phyloP scores from a whole-genome alignment of 345 rosid genomes.

The Clausena lansium region DNA sequence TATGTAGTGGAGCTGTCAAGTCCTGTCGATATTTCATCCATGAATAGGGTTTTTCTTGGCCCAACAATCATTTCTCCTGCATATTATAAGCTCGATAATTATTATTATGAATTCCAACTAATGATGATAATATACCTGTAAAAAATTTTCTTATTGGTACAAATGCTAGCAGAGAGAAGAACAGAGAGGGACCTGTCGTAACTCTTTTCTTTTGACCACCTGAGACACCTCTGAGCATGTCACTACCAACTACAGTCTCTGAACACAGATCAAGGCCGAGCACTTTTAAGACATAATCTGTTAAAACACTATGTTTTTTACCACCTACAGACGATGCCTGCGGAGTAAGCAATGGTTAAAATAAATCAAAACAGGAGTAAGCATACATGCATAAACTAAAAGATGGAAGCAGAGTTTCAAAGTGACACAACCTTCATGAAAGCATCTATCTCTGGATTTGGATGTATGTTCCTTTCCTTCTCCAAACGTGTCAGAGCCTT shows the following conservation, averaged over 20 bases:
- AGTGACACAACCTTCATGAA: constrained; percentile 72
- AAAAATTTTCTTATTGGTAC: neutral
- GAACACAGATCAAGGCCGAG: constrained; percentile 92
- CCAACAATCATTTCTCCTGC: constrained; percentile 77
- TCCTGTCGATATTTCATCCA: constrained; percentile 75
- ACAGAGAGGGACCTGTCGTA: constrained; percentile 61
- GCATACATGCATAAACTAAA: neutral
- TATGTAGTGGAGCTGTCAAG: constrained; percentile 66
- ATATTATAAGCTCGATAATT: neutral
- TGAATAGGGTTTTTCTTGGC: constrained; percentile 53
- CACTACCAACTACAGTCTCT: constrained; percentile 84
- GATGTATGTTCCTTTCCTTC: constrained; percentile 64
- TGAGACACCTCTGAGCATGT: constrained; percentile 93
- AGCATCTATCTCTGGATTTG: constrained; percentile 83
- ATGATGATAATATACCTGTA: neutral
- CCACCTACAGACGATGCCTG: constrained; percentile 88
- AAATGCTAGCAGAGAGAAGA: neutral
- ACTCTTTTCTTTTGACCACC: constrained; percentile 96
- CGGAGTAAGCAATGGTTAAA: neutral
- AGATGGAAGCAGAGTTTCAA: neutral
- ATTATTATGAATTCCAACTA: neutral
- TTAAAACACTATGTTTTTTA: constrained; percentile 67
- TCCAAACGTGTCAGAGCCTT: constrained; percentile 64
- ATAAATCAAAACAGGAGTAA: neutral
- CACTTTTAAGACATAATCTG: constrained; percentile 79